Percentiles rank a stretch among this genome's conserved stretches.
Conservation (phyloP, 768 basidiomycete genomes). For the Gloeopeniophorella convolvens region DNA sequence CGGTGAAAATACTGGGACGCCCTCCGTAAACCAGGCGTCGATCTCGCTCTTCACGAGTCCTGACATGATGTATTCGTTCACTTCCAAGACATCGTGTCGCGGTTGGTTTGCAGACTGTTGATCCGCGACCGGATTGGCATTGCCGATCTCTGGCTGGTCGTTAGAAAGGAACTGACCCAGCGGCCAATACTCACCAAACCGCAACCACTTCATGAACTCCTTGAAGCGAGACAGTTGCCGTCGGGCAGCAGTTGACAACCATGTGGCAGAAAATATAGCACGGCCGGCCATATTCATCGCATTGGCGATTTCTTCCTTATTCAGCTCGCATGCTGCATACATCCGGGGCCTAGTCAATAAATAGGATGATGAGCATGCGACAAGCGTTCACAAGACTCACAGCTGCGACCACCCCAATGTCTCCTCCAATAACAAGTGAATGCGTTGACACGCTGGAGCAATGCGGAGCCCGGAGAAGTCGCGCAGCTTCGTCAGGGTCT, state of each 20-base stretch:
- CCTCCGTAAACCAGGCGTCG: constrained; percentile 77
- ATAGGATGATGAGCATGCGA: constrained; percentile 8
- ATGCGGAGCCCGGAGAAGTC: constrained; percentile 67
- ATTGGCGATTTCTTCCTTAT: constrained; percentile 40
- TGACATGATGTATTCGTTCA: constrained; percentile 70
- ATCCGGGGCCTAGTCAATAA: constrained; percentile 40
- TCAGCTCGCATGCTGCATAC: constrained; percentile 50
- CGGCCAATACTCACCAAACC: constrained; percentile 49
- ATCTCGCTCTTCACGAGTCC: constrained; percentile 63
- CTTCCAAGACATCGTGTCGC: constrained; percentile 72
- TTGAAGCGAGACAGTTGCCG: constrained; percentile 66
- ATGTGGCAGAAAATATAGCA: constrained; percentile 57
- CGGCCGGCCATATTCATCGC: constrained; percentile 48
- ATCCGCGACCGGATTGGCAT: constrained; percentile 48
- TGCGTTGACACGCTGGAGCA: constrained; percentile 67
- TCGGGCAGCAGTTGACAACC: constrained; percentile 62
- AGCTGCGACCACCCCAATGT: constrained; percentile 70
- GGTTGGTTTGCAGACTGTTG: constrained; percentile 36
- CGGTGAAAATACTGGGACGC: constrained; percentile 44
- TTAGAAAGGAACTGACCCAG: not conserved
- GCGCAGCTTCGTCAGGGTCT: constrained; percentile 65
- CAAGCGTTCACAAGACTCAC: constrained; percentile 37
- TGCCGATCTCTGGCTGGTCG: constrained; percentile 37
- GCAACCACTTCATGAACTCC: constrained; percentile 74
- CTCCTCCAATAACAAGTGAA: constrained; percentile 72